phyloP scores from a whole-genome alignment of 2,329 filamentous ascomycete genomes.

The Stemphylium vesicarium region DNA sequence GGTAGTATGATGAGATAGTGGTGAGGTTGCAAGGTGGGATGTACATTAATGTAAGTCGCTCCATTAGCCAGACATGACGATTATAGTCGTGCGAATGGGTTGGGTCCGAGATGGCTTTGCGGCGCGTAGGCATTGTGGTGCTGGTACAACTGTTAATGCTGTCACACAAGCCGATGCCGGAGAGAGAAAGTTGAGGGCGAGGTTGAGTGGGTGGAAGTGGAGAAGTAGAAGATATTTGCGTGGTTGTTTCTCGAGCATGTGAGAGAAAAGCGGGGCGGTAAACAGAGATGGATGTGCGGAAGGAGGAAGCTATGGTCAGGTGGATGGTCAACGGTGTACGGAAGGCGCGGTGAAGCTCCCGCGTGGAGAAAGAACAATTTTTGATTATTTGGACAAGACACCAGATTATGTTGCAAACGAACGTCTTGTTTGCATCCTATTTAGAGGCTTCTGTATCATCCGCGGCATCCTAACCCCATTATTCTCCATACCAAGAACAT shows the following conservation, averaged over 20 bases:
- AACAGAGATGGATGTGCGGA: neutral
- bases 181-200: too few species aligned
- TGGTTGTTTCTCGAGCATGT: neutral
- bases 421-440: too few species aligned
- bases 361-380: neutral
- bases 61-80: neutral
- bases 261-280: constrained; percentile 1
- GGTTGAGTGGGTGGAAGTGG: neutral
- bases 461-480: too few species aligned
- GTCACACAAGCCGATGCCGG: too few species aligned
- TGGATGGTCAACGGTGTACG: neutral
- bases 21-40: neutral
- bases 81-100: neutral
- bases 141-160: neutral
- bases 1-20: neutral
- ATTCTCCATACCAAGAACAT: too few species aligned
- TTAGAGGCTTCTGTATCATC: too few species aligned
- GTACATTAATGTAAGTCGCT: neutral
- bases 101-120: neutral
- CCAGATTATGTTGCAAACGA: neutral
- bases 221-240: neutral
- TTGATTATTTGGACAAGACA: neutral
- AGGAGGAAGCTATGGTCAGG: neutral
- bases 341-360: neutral
- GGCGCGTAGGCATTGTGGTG: neutral